Base-by-base conservation (phyloP, 805 yeast species). In the Vanderwaltozyma verrucispora region DNA sequence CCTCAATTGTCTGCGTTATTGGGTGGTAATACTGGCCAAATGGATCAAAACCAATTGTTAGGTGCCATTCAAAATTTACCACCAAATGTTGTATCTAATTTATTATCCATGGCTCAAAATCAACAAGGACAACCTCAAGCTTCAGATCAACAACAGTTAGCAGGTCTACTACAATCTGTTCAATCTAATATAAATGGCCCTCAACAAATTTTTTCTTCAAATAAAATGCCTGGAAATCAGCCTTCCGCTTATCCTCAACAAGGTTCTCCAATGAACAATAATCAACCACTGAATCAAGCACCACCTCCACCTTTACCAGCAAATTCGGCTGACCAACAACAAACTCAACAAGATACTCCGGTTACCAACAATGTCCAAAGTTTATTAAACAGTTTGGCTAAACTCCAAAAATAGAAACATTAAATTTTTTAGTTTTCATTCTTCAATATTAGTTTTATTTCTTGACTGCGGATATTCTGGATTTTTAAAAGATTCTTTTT, bases 371-470 rank as follows among this genome's bases (percentile, higher is more conserved):
- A 56, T 37, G 67, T 63, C 20, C 62, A 62, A 48, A 55, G 62
- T 38, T 47, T 64, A 32, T 44, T 64, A 43, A 66, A 63, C 32
- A 56, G 65, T 34, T 46, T 64, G 37, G 62, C 64, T 14, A 59
- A 61, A 43, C 48, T 63, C 29, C 64, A 61, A 38, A 59, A 53
- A 40, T 51, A 43, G 45, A 36, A n/a, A 32, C 17, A 15, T 18
- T 5, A 8, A n/a, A 24, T 4, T 4, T 10, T 8, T 24, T 24
- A 12, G 13, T 8, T 21, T 21, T 7, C 24, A 7, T 21, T 21
- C 10, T 21, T 21, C 10, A n/a, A n/a, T n/a, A n/a, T n/a, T n/a
- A n/a, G n/a, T n/a, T n/a, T n/a, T n/a, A n/a, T n/a, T n/a, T n/a
- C n/a, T n/a, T n/a, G n/a, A n/a, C n/a, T n/a, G n/a, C n/a, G n/a